These are phyloP conservation scores for Evernia prunastri DNA, from an alignment of 495 filamentous ascomycete genomes.

Conservation along the genomic window DNA sequence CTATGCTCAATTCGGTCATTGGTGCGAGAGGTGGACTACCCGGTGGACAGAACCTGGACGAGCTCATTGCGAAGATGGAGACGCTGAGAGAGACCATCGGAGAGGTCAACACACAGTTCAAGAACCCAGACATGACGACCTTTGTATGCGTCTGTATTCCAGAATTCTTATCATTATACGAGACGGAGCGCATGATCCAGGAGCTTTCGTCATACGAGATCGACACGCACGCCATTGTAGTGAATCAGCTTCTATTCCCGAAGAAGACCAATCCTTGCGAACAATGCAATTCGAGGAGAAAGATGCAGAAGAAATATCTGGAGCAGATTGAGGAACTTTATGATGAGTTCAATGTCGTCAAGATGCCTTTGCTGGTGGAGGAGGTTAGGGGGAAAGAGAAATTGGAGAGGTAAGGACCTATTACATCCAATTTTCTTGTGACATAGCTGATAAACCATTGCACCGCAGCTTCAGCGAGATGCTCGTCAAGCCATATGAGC, in stretches of 20 bases:
- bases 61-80: slow-evolving; percentile 92
- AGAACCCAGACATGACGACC: slow-evolving; percentile 90
- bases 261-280: slow-evolving; percentile 80
- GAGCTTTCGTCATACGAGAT: slow-evolving; percentile 90
- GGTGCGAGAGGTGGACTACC: slow-evolving; percentile 75
- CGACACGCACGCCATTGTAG: slow-evolving; percentile 94
- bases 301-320: slow-evolving; percentile 99
- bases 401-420: slow-evolving; percentile 56
- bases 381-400: slow-evolving; percentile 94
- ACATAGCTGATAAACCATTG: background rate
- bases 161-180: slow-evolving; percentile 94
- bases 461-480: slow-evolving; percentile 72
- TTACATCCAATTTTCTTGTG: background rate
- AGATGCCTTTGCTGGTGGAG: slow-evolving; percentile 91
- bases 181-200: slow-evolving; percentile 99
- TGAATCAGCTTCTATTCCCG: slow-evolving; percentile 96
- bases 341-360: slow-evolving; percentile 98
- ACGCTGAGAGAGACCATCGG: slow-evolving; percentile 82
- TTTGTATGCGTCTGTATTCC: slow-evolving; percentile 99
- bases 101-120: slow-evolving; percentile 97
- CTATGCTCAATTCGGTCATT: slow-evolving; percentile 89
- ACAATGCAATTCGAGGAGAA: slow-evolving; percentile 88
- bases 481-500: slow-evolving; percentile 77
- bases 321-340: slow-evolving; percentile 99
- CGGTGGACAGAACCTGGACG: slow-evolving; percentile 84